These are phyloP conservation scores for Parmelia sp. DNA, from an alignment of 495 filamentous ascomycete genomes.

Conservation along the genomic window DNA sequence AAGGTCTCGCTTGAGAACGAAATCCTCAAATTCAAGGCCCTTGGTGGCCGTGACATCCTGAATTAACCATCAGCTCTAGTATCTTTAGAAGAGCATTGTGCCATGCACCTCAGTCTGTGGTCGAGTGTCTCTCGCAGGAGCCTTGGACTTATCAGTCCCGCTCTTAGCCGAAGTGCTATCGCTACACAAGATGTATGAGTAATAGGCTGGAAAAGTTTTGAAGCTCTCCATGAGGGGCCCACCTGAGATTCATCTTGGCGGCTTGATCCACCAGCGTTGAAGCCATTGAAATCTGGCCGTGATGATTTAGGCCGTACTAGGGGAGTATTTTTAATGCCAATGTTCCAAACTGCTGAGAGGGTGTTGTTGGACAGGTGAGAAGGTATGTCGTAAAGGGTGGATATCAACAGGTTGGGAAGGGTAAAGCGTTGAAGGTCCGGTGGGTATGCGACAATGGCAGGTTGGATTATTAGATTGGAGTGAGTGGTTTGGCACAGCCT, in stretches of 20 bases:
- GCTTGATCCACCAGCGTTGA: conserved; percentile 62
- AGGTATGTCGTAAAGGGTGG: background rate
- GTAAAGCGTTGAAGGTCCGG: background rate
- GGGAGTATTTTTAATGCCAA: background rate
- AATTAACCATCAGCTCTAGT: conserved; percentile 24
- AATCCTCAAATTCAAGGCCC: conserved; percentile 95
- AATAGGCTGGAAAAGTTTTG: background rate
- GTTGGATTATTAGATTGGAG: background rate
- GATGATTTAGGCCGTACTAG: background rate
- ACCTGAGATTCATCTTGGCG: conserved; percentile 65
- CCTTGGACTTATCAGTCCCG: conserved; percentile 73
- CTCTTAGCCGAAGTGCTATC: conserved; percentile 53
- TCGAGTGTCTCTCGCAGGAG: conserved; percentile 75
- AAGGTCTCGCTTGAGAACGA: conserved; percentile 85
- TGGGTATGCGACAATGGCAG: background rate
- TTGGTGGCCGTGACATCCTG: conserved; percentile 97
- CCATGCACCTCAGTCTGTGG: conserved; percentile 83
- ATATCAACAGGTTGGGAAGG: background rate
- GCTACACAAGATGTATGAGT: conserved; percentile 28
- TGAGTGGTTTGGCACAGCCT: background rate
- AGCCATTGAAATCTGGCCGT: conserved; percentile 39
- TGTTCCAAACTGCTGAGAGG: background rate
- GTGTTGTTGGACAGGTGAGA: background rate
- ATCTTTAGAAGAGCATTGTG: conserved; percentile 17
- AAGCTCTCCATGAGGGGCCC: conserved; percentile 28